These are phyloP conservation scores for Bertia moriformis DNA, from an alignment of 2,329 filamentous ascomycete species.

Conservation along the genomic window DNA sequence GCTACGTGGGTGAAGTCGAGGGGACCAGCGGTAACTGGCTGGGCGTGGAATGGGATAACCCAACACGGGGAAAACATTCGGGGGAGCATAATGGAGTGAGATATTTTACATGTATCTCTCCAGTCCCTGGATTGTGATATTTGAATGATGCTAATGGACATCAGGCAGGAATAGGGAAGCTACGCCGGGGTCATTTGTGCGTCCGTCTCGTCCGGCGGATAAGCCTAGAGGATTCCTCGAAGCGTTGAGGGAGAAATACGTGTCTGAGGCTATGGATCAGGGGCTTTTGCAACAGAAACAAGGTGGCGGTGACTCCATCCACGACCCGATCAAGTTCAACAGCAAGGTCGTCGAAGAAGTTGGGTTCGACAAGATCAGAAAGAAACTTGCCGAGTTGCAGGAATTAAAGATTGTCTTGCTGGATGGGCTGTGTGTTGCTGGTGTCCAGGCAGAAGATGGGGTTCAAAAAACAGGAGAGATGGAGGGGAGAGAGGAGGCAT, in stretches of 20 bases:
- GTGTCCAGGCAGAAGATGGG: constrained; percentile 9
- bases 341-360: constrained; percentile 54
- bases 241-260: constrained; percentile 47
- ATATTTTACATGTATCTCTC: constrained; percentile 42
- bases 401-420: constrained; percentile 45
- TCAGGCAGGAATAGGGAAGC: constrained; percentile 24
- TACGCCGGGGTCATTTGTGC: constrained; percentile 46
- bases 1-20: constrained; percentile 40
- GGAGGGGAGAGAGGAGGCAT: constrained; percentile 14
- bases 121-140: background rate
- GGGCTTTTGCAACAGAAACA: background rate
- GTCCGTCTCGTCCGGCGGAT: constrained; percentile 39
- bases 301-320: background rate
- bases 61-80: constrained; percentile 47
- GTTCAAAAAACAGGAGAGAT: no score
- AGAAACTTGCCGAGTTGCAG: constrained; percentile 39
- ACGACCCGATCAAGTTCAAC: constrained; percentile 34
- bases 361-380: constrained; percentile 51
- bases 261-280: constrained; percentile 12
- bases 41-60: constrained; percentile 56
- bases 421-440: constrained; percentile 36
- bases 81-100: constrained; percentile 39
- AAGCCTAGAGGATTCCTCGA: constrained; percentile 38
- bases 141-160: background rate
- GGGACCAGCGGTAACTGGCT: constrained; percentile 48